Conservation (phyloP, 768 basidiomycete species). For the Auricularia sp. region DNA sequence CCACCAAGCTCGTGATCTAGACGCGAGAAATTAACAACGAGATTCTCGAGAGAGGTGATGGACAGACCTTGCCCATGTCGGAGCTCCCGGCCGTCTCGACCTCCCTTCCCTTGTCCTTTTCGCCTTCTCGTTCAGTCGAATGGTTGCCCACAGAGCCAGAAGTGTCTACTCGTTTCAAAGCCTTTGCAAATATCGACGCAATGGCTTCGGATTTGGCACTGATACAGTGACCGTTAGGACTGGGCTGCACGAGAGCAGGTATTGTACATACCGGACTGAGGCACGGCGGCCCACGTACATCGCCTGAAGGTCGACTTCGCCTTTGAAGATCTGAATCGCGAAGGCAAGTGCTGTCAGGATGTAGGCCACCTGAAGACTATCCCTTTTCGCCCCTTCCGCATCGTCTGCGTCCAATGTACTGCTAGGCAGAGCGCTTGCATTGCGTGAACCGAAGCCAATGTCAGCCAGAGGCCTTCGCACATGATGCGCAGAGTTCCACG, state of each 20-base stretch:
- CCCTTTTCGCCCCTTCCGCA: too few species aligned
- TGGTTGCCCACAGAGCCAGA: neutral
- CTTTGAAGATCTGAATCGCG: neutral
- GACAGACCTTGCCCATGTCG: neutral
- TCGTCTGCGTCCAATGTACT: too few species aligned
- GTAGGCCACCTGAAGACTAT: neutral
- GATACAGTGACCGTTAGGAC: too few species aligned
- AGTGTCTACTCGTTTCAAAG: neutral
- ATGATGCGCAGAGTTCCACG: too few species aligned
- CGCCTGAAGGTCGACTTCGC: neutral
- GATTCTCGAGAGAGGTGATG: neutral
- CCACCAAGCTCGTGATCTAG: neutral
- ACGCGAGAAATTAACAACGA: neutral
- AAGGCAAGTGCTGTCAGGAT: neutral
- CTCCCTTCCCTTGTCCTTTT: neutral
- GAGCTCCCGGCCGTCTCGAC: neutral
- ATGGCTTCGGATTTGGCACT: neutral
- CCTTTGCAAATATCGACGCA: neutral
- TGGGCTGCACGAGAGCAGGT: too few species aligned
- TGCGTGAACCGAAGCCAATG: too few species aligned
- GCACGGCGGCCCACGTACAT: neutral
- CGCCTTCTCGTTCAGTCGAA: neutral
- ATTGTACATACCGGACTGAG: neutral
- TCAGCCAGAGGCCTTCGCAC: too few species aligned
- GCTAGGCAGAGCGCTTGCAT: too few species aligned